phyloP scores from a whole-genome alignment of 1,284 basidiomycete species.

The Fistulinella cinereoalba region DNA sequence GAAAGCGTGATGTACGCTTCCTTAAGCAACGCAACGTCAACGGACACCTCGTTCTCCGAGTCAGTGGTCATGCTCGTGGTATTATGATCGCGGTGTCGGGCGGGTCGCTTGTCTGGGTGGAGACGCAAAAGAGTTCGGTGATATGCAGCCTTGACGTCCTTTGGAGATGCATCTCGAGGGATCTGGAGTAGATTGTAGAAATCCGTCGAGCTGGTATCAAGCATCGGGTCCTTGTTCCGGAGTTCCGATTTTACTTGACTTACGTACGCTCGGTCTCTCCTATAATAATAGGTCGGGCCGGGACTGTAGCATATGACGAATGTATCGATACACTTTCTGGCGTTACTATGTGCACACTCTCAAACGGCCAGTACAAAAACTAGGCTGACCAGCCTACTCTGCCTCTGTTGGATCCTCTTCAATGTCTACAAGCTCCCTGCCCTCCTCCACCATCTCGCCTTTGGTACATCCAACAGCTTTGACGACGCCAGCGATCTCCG shows the following conservation, averaged over 20 bases:
- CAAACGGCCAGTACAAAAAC: too few relatives aligned
- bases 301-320: too few relatives aligned
- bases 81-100: conserved; percentile 8
- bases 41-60: conserved; percentile 1
- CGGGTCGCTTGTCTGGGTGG: conserved; percentile 65
- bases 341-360: too few relatives aligned
- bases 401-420: conserved; percentile 33
- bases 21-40: conserved; percentile 56
- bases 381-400: conserved; percentile 1
- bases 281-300: too few relatives aligned
- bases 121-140: conserved; percentile 58
- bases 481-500: conserved; percentile 65
- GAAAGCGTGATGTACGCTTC: conserved; percentile 60
- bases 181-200: conserved; percentile 50
- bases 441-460: conserved; percentile 89
- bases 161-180: conserved; percentile 38
- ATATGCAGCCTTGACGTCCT: conserved; percentile 68
- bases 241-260: too few relatives aligned
- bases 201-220: conserved; percentile 26
- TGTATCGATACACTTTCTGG: too few relatives aligned
- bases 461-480: conserved; percentile 70
- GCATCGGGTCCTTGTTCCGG: too few relatives aligned
- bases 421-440: conserved; percentile 71
- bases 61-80: too few relatives aligned
- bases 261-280: too few relatives aligned